Base-by-base conservation (phyloP, 768 basidiomycete genomes). In the Naganishia antarctica region DNA sequence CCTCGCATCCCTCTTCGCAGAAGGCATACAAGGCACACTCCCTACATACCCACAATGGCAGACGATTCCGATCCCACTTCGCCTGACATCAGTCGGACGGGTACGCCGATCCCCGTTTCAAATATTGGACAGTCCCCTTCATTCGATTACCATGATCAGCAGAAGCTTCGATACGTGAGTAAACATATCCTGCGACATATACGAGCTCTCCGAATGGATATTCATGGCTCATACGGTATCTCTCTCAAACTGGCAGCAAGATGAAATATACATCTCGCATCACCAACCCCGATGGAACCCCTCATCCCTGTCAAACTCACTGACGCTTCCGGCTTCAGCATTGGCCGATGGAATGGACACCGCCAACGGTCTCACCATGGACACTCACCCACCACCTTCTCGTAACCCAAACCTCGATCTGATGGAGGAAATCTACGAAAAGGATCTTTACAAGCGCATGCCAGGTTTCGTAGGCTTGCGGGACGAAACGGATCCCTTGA, bases 141-240 rank as follows among this genome's bases (percentile, higher is more conserved):
- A 4, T 79, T 79, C 66, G 72, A 74, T 53, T 79, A 78, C 48
- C 74, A 79, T 50, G 71, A 79, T 60, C 74, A 78, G 48, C 65
- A 74, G 15, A 66, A 74, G 44, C 65, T 78, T 16, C 72, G 74
- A 45, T 59, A 69, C 41, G 70, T 70, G 45, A 58, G 70, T 68
- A 5, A 6, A 51, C 32, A 7, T 13, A n/a, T 16, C 13, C 29
- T 32, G 29, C 13, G 23, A 26, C 26, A 29, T 25, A 16, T 15
- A 3, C 21, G 7, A 13, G 23, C 11, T n/a, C 26, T 44, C 6
- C 41, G 18, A 23, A 34, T 12, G n/a, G n/a, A n/a, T n/a, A n/a
- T n/a, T n/a, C n/a, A 37, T 47, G 7, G 26, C 49, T 53, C 26
- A 31, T 11, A 16, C 4, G 18, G 29, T 2, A 28, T 3, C 16